Evolutionary conservation across 345 rosid species (phyloP).

Genomic region (Fremontodendron californicum): DNA sequence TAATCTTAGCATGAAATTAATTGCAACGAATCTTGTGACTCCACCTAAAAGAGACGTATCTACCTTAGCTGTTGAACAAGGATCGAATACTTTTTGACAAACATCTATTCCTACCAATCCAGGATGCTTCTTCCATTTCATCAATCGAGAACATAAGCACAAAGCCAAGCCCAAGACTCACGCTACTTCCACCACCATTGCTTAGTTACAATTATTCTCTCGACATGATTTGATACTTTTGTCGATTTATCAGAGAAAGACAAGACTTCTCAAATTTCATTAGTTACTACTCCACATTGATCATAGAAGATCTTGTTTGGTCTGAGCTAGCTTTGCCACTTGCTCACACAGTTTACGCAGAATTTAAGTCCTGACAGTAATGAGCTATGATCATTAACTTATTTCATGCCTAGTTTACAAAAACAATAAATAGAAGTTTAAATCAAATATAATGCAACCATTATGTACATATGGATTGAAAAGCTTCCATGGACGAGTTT

Average conservation of each 20-base stretch:
- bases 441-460: neutral
- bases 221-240: neutral
- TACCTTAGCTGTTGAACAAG: neutral
- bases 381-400: neutral
- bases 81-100: neutral
- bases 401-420: neutral
- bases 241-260: neutral
- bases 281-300: neutral
- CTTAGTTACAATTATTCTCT: neutral
- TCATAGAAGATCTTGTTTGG: neutral
- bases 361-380: neutral
- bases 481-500: slow-evolving; percentile 16
- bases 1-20: neutral
- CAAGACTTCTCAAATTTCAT: neutral
- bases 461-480: neutral
- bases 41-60: neutral
- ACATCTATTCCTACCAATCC: neutral
- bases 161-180: neutral
- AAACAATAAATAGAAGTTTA: neutral
- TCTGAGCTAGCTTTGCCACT: neutral
- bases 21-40: neutral
- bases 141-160: neutral
- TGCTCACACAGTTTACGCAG: neutral
- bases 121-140: neutral
- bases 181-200: neutral